These are phyloP conservation scores for Fusarium beomiforme DNA, from an alignment of 2,329 filamentous ascomycete species.

Conservation along the genomic window DNA sequence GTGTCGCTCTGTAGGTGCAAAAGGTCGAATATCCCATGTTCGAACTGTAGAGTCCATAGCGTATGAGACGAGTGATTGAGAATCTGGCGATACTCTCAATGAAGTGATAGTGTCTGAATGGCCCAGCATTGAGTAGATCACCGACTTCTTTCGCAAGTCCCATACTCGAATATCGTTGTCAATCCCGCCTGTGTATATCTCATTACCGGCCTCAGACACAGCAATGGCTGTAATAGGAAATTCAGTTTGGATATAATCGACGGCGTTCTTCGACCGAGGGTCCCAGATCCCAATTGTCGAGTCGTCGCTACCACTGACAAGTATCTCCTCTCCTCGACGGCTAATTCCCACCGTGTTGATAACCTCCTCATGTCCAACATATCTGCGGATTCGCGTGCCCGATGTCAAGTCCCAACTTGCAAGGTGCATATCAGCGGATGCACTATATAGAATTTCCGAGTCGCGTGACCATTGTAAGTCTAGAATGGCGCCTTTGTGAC, in stretches of 20 bases:
- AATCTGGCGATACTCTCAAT: constrained; percentile 90
- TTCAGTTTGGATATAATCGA: constrained; percentile 88
- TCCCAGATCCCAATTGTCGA: constrained; percentile 97
- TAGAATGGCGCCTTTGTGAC: constrained; percentile 89
- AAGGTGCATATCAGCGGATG: constrained; percentile 91
- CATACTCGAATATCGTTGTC: constrained; percentile 98
- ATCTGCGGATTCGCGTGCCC: constrained; percentile 89
- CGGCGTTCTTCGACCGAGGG: constrained; percentile 86
- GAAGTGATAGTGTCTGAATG: constrained; percentile 94
- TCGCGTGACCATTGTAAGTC: constrained; percentile 98
- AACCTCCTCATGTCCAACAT: constrained; percentile 94
- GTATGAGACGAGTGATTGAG: constrained; percentile 88
- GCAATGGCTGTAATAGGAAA: constrained; percentile 93
- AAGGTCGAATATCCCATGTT: constrained; percentile 96
- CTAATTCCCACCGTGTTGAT: constrained; percentile 92
- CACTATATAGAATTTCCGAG: constrained; percentile 88
- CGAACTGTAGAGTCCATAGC: constrained; percentile 93
- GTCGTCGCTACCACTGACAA: constrained; percentile 93
- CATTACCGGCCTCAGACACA: constrained; percentile 92
- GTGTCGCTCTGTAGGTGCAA: constrained; percentile 86
- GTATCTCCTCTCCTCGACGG: constrained; percentile 86
- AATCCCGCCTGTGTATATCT: constrained; percentile 93
- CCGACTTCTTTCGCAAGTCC: constrained; percentile 91
- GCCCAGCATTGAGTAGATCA: constrained; percentile 87
- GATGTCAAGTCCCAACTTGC: constrained; percentile 96